Conservation (phyloP, 768 basidiomycete genomes). For the Mycena pura region DNA sequence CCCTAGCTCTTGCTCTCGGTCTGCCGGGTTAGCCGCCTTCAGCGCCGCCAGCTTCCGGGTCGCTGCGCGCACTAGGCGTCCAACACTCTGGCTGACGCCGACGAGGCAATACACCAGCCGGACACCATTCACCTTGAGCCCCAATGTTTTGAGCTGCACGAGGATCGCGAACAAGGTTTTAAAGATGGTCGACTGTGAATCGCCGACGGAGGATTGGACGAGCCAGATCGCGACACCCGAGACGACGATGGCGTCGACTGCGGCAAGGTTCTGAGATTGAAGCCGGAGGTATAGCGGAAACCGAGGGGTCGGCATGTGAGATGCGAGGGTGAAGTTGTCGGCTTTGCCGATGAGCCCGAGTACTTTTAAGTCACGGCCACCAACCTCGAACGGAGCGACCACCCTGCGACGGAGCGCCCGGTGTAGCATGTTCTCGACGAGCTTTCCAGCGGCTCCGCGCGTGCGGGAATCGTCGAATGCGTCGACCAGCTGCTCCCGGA, state of each 20-base stretch:
- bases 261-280: neutral
- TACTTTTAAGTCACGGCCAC: neutral
- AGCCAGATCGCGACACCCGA: neutral
- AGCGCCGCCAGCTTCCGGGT: neutral
- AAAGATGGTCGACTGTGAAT: neutral
- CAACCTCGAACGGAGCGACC: neutral
- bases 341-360: conserved; percentile 5
- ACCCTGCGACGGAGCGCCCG: neutral
- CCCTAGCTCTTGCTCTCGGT: neutral
- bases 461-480: neutral
- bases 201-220: conserved; percentile 6
- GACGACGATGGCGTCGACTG: conserved; percentile 10
- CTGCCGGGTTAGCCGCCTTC: neutral
- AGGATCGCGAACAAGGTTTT: conserved; percentile 5
- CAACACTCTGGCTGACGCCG: neutral
- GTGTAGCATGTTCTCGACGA: conserved; percentile 12
- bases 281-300: conserved; percentile 3
- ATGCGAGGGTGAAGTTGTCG: neutral
- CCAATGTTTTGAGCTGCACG: neutral
- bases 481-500: neutral
- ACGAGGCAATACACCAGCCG: neutral
- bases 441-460: conserved; percentile 4
- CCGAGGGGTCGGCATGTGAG: neutral
- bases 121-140: neutral
- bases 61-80: neutral